Conservation (phyloP, 768 basidiomycete genomes). For the Amanita molliuscula region DNA sequence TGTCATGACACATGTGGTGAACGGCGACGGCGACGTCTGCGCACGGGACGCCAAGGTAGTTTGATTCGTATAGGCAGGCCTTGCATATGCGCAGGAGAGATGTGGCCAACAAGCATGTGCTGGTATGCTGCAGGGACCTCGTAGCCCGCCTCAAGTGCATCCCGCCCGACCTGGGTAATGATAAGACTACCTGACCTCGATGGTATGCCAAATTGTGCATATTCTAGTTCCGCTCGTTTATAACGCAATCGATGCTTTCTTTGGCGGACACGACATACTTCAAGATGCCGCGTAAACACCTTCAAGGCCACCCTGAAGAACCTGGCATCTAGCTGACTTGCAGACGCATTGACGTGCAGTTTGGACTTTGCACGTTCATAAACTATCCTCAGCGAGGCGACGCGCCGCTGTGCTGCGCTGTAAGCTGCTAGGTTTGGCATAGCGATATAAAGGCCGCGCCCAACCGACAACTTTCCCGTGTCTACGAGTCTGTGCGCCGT, state of each 20-base stretch:
- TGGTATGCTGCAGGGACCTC: conserved; percentile 28
- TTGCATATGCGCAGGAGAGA: neutral
- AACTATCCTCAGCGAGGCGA: conserved; percentile 3
- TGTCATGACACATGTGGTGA: neutral
- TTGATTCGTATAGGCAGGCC: neutral
- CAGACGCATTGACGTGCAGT: conserved; percentile 14
- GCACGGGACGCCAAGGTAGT: neutral
- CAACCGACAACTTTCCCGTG: conserved; percentile 3
- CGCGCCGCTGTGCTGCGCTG: neutral
- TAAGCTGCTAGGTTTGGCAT: neutral
- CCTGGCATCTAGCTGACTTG: conserved; percentile 43
- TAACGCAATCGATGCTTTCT: neutral
- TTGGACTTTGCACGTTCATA: conserved; percentile 3
- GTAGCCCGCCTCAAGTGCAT: conserved; percentile 29
- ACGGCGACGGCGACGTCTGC: neutral
- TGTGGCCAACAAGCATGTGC: conserved; percentile 26
- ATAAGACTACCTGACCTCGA: conserved; percentile 20
- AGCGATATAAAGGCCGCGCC: neutral
- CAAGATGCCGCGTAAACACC: conserved; percentile 21
- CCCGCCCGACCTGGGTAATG: conserved; percentile 25
- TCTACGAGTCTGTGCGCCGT: conserved; percentile 9
- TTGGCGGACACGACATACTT: conserved; percentile 5
- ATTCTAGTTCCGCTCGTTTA: neutral
- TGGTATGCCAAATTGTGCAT: conserved; percentile 15
- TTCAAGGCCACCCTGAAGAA: conserved; percentile 58